These are phyloP conservation scores for Aspergillus amoenus DNA, from an alignment of 2,329 filamentous ascomycete species.

Conservation along the genomic window DNA sequence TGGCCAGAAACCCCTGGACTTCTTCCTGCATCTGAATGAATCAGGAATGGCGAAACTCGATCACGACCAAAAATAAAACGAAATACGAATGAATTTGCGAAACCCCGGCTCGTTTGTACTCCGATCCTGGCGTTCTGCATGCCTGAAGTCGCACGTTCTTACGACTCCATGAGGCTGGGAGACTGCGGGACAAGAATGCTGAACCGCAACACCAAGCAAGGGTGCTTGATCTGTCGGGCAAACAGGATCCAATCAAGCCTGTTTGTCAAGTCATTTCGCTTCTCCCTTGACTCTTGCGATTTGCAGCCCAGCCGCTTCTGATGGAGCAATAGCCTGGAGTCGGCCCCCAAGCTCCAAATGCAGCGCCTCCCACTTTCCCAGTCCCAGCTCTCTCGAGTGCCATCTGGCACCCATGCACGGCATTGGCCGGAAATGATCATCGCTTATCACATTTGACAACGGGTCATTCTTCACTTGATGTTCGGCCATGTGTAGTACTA, in stretches of 20 bases:
- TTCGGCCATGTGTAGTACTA: too few relatives aligned
- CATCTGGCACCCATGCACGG: slow-evolving; percentile 2
- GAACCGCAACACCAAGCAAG: slow-evolving; percentile 9
- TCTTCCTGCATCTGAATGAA: neutral
- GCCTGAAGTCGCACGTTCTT: neutral
- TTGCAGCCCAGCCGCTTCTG: neutral
- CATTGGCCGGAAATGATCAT: neutral
- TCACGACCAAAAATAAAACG: neutral
- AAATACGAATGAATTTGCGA: neutral
- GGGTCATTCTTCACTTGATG: neutral
- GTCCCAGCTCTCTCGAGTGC: neutral
- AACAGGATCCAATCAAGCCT: neutral
- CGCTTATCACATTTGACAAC: neutral
- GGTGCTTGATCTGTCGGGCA: neutral
- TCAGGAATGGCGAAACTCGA: neutral
- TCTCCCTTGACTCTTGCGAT: slow-evolving; percentile 7
- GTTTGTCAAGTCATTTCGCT: neutral
- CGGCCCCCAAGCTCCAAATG: neutral
- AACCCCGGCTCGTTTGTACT: too few relatives aligned
- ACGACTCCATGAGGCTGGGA: slow-evolving; percentile 10
- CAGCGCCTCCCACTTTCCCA: too few relatives aligned
- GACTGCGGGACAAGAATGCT: slow-evolving; percentile 4
- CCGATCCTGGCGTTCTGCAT: neutral
- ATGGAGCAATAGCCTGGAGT: neutral
- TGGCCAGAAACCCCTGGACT: neutral